Percentiles rank a stretch among this genome's conserved stretches.
Conservation (phyloP, 2,329 filamentous ascomycete species). For the Anisogramma anomala region DNA sequence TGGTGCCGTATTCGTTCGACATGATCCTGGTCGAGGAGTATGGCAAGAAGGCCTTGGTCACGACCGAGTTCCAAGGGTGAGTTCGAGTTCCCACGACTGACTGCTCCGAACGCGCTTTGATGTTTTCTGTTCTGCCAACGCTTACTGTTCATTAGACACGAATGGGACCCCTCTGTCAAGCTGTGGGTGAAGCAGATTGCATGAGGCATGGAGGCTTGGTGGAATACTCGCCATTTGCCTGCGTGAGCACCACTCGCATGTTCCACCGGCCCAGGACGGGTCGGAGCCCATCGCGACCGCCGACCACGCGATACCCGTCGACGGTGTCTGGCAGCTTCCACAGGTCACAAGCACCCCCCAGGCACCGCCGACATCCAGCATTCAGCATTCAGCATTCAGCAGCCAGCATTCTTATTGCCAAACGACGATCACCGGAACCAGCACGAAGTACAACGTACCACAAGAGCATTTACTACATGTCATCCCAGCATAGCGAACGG, state of each 20-base stretch:
- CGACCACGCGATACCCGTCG: too few species aligned
- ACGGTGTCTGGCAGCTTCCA: too few species aligned
- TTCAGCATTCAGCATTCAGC: too few species aligned
- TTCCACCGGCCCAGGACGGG: too few species aligned
- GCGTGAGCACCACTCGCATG: neutral
- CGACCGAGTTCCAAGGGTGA: conserved; percentile 51
- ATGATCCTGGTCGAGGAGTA: conserved; percentile 57
- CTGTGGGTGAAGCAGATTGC: conserved; percentile 46
- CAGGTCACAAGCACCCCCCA: too few species aligned
- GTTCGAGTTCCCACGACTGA: conserved; percentile 21
- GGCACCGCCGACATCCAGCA: too few species aligned
- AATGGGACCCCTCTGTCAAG: conserved; percentile 45
- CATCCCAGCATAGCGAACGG: neutral
- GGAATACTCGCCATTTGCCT: too few species aligned
- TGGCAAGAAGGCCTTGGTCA: conserved; percentile 45
- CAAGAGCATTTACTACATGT: neutral
- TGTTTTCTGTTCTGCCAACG: too few species aligned
- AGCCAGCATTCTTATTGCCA: too few species aligned
- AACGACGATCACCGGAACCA: too few species aligned
- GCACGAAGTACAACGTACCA: too few species aligned
- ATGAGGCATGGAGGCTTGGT: neutral
- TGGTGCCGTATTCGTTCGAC: conserved; percentile 59
- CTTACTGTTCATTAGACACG: conserved; percentile 36
- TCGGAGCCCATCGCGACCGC: too few species aligned
- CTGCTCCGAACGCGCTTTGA: neutral